Base-by-base conservation (phyloP, 2,329 filamentous ascomycete genomes). In the Cytospora schulzeri region DNA sequence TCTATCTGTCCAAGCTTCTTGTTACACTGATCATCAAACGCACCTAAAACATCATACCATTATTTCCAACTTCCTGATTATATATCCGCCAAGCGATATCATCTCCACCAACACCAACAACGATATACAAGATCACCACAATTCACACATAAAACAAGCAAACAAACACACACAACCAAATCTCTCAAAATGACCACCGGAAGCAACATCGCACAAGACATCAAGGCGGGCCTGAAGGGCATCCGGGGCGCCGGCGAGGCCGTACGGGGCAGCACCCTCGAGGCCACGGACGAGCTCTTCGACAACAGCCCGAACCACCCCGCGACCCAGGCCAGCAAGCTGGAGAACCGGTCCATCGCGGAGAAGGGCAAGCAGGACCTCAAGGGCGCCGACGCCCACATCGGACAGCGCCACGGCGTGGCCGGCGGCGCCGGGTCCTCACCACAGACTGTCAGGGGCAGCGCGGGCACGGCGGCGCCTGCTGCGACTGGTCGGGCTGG, bases 341-440 rank as follows among this genome's bases (percentile, higher is more conserved):
- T 67, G n/a, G 68, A 73, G 12, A 75, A 73, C 65, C 70, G 71
- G 59, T 71, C 73, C 0, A 69, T 76, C 19, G 67, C 71, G 3
- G 73, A 74, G 67, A 74, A 76, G 59, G 74, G 76, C 64, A 71
- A 70, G 67, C 73, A 74, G 66, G 74, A 73, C 2, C 70, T 75
- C 41, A 71, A 72, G 69, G 71, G 73, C 0, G 69, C 70, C 14
- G 70, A 76, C 65, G 65, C 72, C 54, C 73, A 74, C 63, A 59
- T 75, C 22, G 72, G 70, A 3, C 62, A 62, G 9, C 70, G 67
- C 29, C 72, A 74, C 24, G 64, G 64, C 2, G 51, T 51, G 3
- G 38, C 56, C 2, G 33, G 31, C 41, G 11, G 28, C 2, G 33
- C 48, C 41, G 11, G 28, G 26, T n/a, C 28, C 24, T 2, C 11